Base-by-base conservation (phyloP, 2,329 filamentous ascomycete genomes). In the Furcasterigmium sp. region DNA sequence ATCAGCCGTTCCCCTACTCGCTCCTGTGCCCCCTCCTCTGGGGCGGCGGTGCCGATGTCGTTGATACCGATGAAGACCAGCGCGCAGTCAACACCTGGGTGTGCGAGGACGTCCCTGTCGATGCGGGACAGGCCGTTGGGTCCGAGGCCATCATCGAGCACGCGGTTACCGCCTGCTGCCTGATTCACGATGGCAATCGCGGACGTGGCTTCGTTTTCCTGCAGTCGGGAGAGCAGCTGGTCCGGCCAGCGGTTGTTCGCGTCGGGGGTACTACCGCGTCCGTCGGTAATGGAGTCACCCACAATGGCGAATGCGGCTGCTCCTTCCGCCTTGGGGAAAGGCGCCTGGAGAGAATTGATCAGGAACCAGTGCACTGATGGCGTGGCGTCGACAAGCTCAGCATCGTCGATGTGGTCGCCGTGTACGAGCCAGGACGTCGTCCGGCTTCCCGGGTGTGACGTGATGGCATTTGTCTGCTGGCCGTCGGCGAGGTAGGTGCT, bases 261-360 rank as follows among this genome's bases (percentile, higher is more conserved):
- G 58, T 84, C 74, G 15, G 73, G 76, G 23, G 73, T 76, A 45
- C 72, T 79, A 35, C 78, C 78, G 20, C 78, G 69, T 10, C 81
- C 81, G 53, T 85, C 81, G 4, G 80, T 84, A 54, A 85, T 82
- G 53, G 74, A 80, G 58, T 85, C 81, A n/a, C 81, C 81, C 2
- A 85, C 63, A 19, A 85, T 70, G 17, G 68, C 72, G 26, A 84
- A 68, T 2, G 72, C 65, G 39, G 65, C 62, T 2, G 44, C 37
- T 13, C 54, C 37, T 3, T 50, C 58, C 1, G 75, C 69, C 0
- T 25, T 25, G 18, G 35, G 35, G 39, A 69, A 58, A 62, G 67
- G 73, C n/a, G 69, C 78, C 56, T 83, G 77, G 8, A 84, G 56
- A 5, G 70, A 70, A 28, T 70, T 76, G 51, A 82, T 61, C 49